These are phyloP conservation scores for Lophium mytilinum DNA, from an alignment of 495 filamentous ascomycete species.

Conservation along the genomic window DNA sequence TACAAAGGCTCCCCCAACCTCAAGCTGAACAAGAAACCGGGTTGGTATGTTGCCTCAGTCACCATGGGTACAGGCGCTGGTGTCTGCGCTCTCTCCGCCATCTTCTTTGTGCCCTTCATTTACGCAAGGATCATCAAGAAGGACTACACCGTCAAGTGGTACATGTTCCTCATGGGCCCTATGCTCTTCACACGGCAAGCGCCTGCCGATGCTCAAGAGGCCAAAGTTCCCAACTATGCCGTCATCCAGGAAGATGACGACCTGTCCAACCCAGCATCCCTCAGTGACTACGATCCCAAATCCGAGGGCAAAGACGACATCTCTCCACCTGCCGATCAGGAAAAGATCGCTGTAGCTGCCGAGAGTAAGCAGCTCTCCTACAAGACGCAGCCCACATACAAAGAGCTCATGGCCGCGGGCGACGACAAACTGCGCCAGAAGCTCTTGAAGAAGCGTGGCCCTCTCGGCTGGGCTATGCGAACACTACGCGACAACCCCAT, in stretches of 20 bases:
- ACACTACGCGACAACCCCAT: constrained; percentile 59
- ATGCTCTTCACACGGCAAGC: constrained; percentile 35
- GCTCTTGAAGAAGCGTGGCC: constrained; percentile 48
- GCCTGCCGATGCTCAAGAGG: constrained; percentile 1
- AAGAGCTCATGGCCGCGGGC: constrained; percentile 44
- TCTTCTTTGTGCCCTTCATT: constrained; percentile 55
- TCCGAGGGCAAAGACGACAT: constrained; percentile 13
- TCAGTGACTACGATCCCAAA: constrained; percentile 21
- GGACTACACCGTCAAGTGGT: constrained; percentile 48
- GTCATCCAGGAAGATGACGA: constrained; percentile 42
- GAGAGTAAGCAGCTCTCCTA: constrained; percentile 45
- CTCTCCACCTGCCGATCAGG: constrained; percentile 27
- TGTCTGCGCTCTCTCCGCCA: constrained; percentile 41
- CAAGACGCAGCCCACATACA: constrained; percentile 23
- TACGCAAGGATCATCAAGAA: constrained; percentile 48
- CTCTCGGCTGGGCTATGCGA: constrained; percentile 66
- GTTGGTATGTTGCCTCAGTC: constrained; percentile 48
- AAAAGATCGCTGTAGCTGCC: constrained; percentile 38
- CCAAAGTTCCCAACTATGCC: constrained; percentile 43
- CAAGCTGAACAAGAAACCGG: constrained; percentile 46
- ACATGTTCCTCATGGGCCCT: constrained; percentile 45
- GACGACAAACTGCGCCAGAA: constrained; percentile 44
- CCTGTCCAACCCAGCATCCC: constrained; percentile 16
- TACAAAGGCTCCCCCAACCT: constrained; percentile 57
- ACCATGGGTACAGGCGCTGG: constrained; percentile 48